These are phyloP conservation scores for Chlamydomonas asymmetrica DNA, from an alignment of 139 green algal genomes.

Conservation along the genomic window DNA sequence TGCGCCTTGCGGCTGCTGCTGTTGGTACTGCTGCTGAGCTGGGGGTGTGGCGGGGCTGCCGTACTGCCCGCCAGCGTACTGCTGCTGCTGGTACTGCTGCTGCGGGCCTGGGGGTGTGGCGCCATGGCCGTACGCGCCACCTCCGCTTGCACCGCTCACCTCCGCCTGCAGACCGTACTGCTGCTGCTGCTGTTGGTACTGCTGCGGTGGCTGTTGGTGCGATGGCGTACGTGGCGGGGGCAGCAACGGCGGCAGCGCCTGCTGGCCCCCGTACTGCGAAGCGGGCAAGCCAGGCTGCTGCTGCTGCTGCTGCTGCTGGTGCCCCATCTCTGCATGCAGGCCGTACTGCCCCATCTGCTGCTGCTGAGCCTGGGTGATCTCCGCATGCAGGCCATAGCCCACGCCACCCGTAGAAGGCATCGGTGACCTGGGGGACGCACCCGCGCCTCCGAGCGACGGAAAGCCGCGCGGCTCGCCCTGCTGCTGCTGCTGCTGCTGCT, in stretches of 20 bases:
- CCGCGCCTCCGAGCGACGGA: too few species aligned
- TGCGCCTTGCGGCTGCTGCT: too few species aligned
- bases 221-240: too few species aligned
- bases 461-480: background rate
- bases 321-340: background rate
- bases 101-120: background rate
- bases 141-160: background rate
- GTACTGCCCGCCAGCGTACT: background rate
- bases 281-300: background rate
- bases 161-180: constrained; percentile 1
- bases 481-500: background rate
- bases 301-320: background rate
- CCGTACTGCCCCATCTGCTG: background rate
- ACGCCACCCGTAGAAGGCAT: too few species aligned
- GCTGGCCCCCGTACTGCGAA: background rate
- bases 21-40: background rate
- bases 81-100: constrained; percentile 3
- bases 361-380: background rate
- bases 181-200: background rate
- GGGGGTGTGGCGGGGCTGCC: background rate
- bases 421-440: too few species aligned
- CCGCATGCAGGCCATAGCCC: background rate
- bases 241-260: too few species aligned
- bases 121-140: background rate
- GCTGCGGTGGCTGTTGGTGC: too few species aligned